phyloP scores from a whole-genome alignment of 2,329 filamentous ascomycete species.

The Mariannaea sp. region DNA sequence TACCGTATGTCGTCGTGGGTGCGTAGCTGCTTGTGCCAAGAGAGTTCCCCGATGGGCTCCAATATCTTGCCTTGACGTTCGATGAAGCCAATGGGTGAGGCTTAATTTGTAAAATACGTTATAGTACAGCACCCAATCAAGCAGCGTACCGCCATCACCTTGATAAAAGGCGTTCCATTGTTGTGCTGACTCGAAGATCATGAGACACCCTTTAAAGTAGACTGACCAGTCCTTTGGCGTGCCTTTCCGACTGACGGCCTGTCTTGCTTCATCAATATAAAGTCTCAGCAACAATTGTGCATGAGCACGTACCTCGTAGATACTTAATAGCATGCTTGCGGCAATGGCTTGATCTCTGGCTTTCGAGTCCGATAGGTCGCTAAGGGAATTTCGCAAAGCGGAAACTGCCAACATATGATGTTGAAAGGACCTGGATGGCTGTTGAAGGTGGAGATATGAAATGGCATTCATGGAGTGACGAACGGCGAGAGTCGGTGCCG shows the following conservation, averaged over 20 bases:
- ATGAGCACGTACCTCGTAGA: constrained; percentile 1
- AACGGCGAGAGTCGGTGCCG: constrained; percentile 10
- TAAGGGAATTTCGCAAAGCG: background rate
- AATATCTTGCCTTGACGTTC: background rate
- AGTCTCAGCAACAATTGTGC: no score
- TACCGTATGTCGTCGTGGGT: constrained; percentile 9
- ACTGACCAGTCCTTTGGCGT: constrained; percentile 5
- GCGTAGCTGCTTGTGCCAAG: background rate
- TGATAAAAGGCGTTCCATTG: background rate
- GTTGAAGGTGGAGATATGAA: constrained; percentile 6
- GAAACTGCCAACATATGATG: constrained; percentile 10
- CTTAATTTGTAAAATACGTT: constrained; percentile 12
- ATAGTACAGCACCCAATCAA: constrained; percentile 12
- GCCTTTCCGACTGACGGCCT: background rate
- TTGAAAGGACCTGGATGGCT: background rate
- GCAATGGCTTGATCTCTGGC: constrained; percentile 7
- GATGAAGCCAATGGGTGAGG: constrained; percentile 4
- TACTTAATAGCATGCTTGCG: constrained; percentile 11
- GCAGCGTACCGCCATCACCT: constrained; percentile 1
- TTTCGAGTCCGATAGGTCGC: background rate
- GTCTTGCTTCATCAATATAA: background rate
- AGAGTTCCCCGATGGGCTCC: background rate
- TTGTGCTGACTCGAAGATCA: constrained; percentile 5
- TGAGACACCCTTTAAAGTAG: constrained; percentile 10
- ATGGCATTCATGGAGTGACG: constrained; percentile 14